Percentiles rank a stretch among this genome's conserved stretches.
Conservation (phyloP, 2,329 filamentous ascomycete genomes). For the Xylariomycetidae sp. region DNA sequence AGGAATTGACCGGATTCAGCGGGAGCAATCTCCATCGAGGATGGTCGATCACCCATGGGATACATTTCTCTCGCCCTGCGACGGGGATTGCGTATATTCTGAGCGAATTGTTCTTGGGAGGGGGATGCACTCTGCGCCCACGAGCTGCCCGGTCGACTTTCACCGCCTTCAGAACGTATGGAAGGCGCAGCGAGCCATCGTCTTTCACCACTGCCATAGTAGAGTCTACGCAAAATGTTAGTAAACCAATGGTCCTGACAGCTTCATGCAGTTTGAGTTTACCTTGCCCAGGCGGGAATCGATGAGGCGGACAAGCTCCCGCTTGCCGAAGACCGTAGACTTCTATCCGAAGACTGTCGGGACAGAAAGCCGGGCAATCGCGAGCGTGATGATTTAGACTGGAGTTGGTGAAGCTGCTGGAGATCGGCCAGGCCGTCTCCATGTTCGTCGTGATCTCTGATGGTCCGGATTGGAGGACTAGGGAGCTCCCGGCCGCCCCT, state of each 20-base stretch:
- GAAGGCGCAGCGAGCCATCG: conserved; percentile 46
- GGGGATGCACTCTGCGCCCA: conserved; percentile 42
- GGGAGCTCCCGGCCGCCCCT: conserved; percentile 32
- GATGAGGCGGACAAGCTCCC: conserved; percentile 40
- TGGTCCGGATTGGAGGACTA: conserved; percentile 35
- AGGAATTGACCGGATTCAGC: conserved; percentile 24
- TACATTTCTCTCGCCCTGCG: conserved; percentile 25
- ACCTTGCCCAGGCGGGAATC: conserved; percentile 53
- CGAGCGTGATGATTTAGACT: conserved; percentile 45
- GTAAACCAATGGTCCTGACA: conserved; percentile 8
- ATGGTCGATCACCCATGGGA: conserved; percentile 26
- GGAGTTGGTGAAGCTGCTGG: conserved; percentile 44
- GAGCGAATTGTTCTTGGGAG: conserved; percentile 42
- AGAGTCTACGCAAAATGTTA: conserved; percentile 44
- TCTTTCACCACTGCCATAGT: conserved; percentile 65
- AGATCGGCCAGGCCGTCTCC: conserved; percentile 61
- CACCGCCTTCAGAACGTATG: conserved; percentile 42
- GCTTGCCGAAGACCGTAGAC: conserved; percentile 48
- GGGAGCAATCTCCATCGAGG: conserved; percentile 40
- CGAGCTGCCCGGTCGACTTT: conserved; percentile 43
- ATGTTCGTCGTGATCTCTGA: conserved; percentile 59
- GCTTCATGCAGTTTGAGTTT: too few relatives aligned
- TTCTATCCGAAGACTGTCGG: conserved; percentile 45
- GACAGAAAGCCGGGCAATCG: conserved; percentile 49
- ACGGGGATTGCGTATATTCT: conserved; percentile 25